These are phyloP conservation scores for Cryptosporidium andersoni DNA, from an alignment of 169 alveolate genomes.

Conservation along the genomic window DNA sequence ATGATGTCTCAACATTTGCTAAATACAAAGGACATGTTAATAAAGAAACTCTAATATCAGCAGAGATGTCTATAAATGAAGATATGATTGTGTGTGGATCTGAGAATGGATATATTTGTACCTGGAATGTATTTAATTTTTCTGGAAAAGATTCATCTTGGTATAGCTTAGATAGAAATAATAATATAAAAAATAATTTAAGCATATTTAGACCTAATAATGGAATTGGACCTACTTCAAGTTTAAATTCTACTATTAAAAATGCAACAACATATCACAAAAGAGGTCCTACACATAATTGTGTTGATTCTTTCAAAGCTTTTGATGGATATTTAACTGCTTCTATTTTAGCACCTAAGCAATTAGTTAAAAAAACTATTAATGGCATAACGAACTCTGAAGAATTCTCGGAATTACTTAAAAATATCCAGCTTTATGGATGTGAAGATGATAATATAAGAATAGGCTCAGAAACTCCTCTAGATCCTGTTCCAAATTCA, in stretches of 20 bases:
- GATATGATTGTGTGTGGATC: conserved; percentile 49
- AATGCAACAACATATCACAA: conserved; percentile 17
- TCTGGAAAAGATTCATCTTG: not conserved
- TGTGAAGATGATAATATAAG: not conserved
- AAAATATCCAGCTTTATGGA: conserved; percentile 44
- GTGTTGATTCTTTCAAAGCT: conserved; percentile 63
- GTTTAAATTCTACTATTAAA: not conserved
- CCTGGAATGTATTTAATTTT: conserved; percentile 25
- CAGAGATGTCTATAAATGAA: conserved; percentile 63
- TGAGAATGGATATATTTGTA: conserved; percentile 63
- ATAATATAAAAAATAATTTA: not conserved
- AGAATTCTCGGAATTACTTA: not conserved
- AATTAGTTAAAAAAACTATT: conserved; percentile 36
- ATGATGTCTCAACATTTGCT: conserved; percentile 66
- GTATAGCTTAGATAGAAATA: not conserved
- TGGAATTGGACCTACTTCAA: too few relatives aligned
- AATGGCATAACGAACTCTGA: conserved; percentile 9
- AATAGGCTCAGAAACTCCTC: too few relatives aligned
- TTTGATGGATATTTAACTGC: conserved; percentile 59
- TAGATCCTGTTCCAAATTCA: too few relatives aligned
- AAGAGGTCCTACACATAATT: conserved; percentile 68
- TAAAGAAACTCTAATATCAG: conserved; percentile 59
- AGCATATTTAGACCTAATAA: not conserved
- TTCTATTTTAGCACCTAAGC: conserved; percentile 33
- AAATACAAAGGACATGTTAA: conserved; percentile 55